A percentile compares a stretch with the other conserved stretches of the same genome.
phyloP scores from a whole-genome alignment of 1,139 yeast species.

The Sugiyamaella castrensis region DNA sequence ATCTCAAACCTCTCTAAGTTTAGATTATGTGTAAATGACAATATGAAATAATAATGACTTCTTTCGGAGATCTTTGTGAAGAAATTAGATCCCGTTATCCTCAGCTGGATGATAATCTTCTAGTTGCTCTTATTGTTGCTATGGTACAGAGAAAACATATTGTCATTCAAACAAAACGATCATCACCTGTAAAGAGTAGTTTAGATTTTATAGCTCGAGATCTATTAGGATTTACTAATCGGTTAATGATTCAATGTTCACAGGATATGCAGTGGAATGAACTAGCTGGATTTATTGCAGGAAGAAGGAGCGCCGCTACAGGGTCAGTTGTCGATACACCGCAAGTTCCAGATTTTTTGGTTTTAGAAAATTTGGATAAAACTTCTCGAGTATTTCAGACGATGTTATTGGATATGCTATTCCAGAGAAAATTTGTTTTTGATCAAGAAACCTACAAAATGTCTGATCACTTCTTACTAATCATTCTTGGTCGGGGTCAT shows the following conservation, averaged over 20 bases:
- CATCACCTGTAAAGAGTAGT: slow-evolving; percentile 1
- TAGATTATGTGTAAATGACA: no score
- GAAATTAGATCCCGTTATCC: slow-evolving; percentile 6
- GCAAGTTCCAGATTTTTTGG: slow-evolving; percentile 19
- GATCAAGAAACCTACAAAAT: slow-evolving; percentile 8
- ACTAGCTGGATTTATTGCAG: not conserved
- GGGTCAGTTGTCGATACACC: not conserved
- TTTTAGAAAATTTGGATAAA: slow-evolving; percentile 29
- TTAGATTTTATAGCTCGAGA: slow-evolving; percentile 12
- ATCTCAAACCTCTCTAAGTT: no score
- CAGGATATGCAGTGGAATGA: slow-evolving; percentile 14
- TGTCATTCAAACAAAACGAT: slow-evolving; percentile 24
- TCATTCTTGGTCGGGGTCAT: slow-evolving; percentile 12
- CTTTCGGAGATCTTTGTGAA: slow-evolving; percentile 16
- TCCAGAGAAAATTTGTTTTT: slow-evolving; percentile 7
- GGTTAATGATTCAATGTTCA: slow-evolving; percentile 11
- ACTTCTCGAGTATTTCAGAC: slow-evolving; percentile 30
- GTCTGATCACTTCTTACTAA: slow-evolving; percentile 10
- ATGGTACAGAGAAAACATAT: slow-evolving; percentile 30
- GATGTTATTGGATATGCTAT: slow-evolving; percentile 25
- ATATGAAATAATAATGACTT: slow-evolving; percentile 2
- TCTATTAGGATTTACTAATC: slow-evolving; percentile 17
- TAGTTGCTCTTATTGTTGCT: slow-evolving; percentile 24
- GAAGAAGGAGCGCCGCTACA: not conserved
- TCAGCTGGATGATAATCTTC: slow-evolving; percentile 20